Conservation (phyloP, 1,284 basidiomycete genomes). For the Malassezia japonica region DNA sequence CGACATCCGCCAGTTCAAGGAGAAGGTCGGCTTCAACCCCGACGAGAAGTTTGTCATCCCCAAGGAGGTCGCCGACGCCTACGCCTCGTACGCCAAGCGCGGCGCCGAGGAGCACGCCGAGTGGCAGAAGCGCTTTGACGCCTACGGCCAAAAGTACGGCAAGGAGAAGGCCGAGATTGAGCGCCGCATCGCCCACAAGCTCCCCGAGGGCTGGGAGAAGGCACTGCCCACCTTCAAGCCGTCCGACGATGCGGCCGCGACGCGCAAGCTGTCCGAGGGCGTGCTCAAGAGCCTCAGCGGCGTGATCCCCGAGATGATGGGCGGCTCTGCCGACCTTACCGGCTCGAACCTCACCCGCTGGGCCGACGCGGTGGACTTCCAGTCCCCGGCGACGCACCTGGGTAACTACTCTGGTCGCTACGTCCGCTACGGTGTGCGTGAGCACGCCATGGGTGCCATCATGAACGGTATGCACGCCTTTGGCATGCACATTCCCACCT, state of each 20-base stretch:
- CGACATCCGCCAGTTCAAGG: constrained; percentile 74
- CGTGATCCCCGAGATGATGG: constrained; percentile 63
- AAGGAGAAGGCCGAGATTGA: constrained; percentile 73
- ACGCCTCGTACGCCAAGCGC: constrained; percentile 59
- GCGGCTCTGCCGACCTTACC: constrained; percentile 86
- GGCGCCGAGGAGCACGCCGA: constrained; percentile 65
- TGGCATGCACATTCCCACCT: constrained; percentile 68
- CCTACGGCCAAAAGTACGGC: constrained; percentile 70
- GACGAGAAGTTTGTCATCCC: constrained; percentile 72
- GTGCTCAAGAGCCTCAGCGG: constrained; percentile 68
- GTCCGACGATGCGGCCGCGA: constrained; percentile 71
- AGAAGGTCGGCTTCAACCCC: constrained; percentile 72
- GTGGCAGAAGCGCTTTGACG: constrained; percentile 65
- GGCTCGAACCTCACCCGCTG: constrained; percentile 78
- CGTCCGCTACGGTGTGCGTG: constrained; percentile 90
- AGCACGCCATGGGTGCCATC: constrained; percentile 93
- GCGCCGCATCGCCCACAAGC: constrained; percentile 71
- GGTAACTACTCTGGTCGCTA: constrained; percentile 79
- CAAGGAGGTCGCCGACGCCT: constrained; percentile 62
- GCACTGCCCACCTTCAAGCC: constrained; percentile 71
- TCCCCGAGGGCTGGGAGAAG: constrained; percentile 60
- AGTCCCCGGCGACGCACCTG: constrained; percentile 68
- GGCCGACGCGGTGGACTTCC: constrained; percentile 78
- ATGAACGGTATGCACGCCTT: constrained; percentile 80
- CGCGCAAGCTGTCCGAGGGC: constrained; percentile 85